A percentile compares a stretch with the other conserved stretches of the same genome.
Evolutionary conservation across 805 yeast species (phyloP).

Genomic region (Pichia heedii): DNA sequence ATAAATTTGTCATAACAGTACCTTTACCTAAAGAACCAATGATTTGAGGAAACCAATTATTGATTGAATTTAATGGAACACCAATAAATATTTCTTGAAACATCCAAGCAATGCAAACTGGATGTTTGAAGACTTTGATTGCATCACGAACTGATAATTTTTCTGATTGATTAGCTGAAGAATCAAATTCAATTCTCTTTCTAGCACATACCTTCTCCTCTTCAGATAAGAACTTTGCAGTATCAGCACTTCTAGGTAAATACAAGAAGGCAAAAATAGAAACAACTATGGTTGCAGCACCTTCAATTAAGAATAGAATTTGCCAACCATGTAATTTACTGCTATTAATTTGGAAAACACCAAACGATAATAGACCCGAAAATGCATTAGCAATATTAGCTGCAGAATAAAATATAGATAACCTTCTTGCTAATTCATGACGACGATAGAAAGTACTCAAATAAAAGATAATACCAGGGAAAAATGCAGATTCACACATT

Average conservation of each 20-base stretch:
- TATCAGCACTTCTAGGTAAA: slow-evolving; percentile 31
- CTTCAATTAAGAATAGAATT: slow-evolving; percentile 38
- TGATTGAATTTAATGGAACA: slow-evolving; percentile 40
- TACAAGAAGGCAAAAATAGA: slow-evolving; percentile 27
- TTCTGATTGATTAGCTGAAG: slow-evolving; percentile 32
- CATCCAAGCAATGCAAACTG: slow-evolving; percentile 37
- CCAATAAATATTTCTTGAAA: slow-evolving; percentile 36
- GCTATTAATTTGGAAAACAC: slow-evolving; percentile 31
- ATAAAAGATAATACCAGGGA: slow-evolving; percentile 33
- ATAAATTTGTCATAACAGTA: slow-evolving; percentile 32
- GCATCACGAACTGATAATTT: slow-evolving; percentile 33
- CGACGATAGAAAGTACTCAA: slow-evolving; percentile 31
- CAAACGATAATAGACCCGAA: slow-evolving; percentile 29
- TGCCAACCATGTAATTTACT: slow-evolving; percentile 38
- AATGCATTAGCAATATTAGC: slow-evolving; percentile 28
- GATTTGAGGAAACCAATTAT: slow-evolving; percentile 43
- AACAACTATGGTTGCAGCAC: slow-evolving; percentile 30
- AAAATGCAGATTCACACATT: slow-evolving; percentile 29
- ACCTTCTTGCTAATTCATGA: slow-evolving; percentile 29
- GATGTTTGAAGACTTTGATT: slow-evolving; percentile 35
- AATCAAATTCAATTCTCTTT: slow-evolving; percentile 35
- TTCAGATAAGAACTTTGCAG: slow-evolving; percentile 30
- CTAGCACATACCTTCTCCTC: slow-evolving; percentile 33
- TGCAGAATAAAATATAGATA: slow-evolving; percentile 31
- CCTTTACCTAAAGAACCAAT: slow-evolving; percentile 31